Evolutionary conservation across 805 yeast genomes (phyloP), one percentile per base, ranked within the genome.

Genomic region (Debaryomyces hansenii): DNA sequence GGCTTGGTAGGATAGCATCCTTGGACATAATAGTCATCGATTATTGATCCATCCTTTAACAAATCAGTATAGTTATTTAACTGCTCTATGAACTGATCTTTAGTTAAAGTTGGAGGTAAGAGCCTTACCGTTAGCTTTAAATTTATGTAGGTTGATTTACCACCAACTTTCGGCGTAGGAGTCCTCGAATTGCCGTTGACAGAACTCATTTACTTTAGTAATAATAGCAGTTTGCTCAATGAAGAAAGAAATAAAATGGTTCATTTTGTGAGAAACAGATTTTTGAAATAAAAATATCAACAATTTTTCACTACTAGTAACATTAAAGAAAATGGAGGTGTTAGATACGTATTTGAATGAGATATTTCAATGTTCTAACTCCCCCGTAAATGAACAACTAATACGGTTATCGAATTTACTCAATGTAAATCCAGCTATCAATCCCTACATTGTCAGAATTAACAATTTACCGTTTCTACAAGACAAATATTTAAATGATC

Each of bases 1-100:
- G 75, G 74, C 15, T 63, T 65, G 49, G 56, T 57, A 38, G 78
- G 62, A 43, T 67, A 67, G 14, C 58, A 53, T 2, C 83, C 83
- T 43, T 58, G 47, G 2, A 72, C 69, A 56, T 72, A 78, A 53
- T 76, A 75, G 27, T 49, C 51, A 1, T 57, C 55, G 1, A 40
- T 41, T 5, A 46, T 52, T 6, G 35, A 38, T 4, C 54, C 56
- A 20, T 51, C 53, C 2, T 51, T 46, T 33, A 50, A 40, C 14
- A 54, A 44, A 9, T 40, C 50, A 4, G 59, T 52, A 18, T 53
- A 42, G 5, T 37, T 32, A 6, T 40, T 32, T 10, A 63, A 44
- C 11, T 51, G 54, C 12, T 48, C 50, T 37, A 57, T 59, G 37
- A 75, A 73, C 5, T 56, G 59, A 1, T 50, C 55, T 18, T 63